Percentiles rank a stretch among this genome's conserved stretches.
These are phyloP conservation scores for Neocucurbitaria cava DNA, from an alignment of 2,329 filamentous ascomycete genomes.

Conservation along the genomic window DNA sequence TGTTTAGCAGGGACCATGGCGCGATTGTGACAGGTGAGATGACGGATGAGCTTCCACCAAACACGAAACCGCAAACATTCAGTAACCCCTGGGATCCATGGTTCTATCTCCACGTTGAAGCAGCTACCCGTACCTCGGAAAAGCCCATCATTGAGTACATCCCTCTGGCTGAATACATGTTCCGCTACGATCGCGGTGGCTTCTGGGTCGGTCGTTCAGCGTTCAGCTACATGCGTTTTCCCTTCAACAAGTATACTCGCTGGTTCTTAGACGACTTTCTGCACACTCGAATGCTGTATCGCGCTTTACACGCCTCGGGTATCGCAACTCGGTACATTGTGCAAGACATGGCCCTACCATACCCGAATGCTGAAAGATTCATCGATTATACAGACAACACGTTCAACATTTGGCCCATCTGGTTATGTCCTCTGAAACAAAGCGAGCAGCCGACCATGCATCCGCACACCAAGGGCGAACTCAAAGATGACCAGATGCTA, in stretches of 20 bases:
- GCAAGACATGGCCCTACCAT: conserved; percentile 65
- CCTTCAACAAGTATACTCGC: conserved; percentile 70
- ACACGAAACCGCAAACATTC: conserved; percentile 47
- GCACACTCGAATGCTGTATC: conserved; percentile 70
- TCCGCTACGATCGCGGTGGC: conserved; percentile 73
- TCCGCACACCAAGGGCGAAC: conserved; percentile 38
- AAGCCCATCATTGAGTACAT: conserved; percentile 61
- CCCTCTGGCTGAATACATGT: conserved; percentile 71
- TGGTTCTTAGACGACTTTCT: conserved; percentile 68
- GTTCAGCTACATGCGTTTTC: conserved; percentile 68
- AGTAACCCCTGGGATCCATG: conserved; percentile 56
- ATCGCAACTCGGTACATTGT: conserved; percentile 68
- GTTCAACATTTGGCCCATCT: conserved; percentile 56
- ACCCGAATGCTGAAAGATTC: conserved; percentile 52
- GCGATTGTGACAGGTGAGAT: conserved; percentile 56
- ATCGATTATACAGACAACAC: conserved; percentile 51
- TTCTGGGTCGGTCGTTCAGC: conserved; percentile 72
- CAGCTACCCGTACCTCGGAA: conserved; percentile 40
- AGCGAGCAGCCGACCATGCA: conserved; percentile 43
- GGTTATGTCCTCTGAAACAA: conserved; percentile 56
- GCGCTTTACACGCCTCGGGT: conserved; percentile 67
- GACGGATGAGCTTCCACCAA: conserved; percentile 44
- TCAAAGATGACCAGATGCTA: conserved; percentile 51
- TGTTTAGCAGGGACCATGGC: conserved; percentile 53
- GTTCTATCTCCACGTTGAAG: conserved; percentile 60